Conservation (phyloP, 441 rosid genomes). For the Adansonia grandidieri region DNA sequence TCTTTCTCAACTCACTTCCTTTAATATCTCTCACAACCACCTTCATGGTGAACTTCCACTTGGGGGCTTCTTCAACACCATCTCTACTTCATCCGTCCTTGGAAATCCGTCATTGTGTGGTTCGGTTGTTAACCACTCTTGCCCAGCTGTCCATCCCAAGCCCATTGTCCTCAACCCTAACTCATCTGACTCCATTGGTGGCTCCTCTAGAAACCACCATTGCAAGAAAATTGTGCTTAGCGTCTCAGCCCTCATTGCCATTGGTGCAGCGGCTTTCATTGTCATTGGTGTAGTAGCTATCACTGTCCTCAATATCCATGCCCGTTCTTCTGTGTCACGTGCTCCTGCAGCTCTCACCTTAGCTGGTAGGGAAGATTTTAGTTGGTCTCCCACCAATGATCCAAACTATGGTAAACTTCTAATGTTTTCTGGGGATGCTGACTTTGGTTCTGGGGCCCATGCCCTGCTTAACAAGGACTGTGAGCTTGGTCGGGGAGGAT, state of each 20-base stretch:
- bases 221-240: conserved; percentile 77
- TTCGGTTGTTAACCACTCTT: conserved; percentile 75
- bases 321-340: conserved; percentile 58
- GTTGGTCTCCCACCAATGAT: conserved; percentile 78
- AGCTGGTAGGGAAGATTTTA: conserved; percentile 79
- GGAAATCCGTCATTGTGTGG: conserved; percentile 89
- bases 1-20: conserved; percentile 67
- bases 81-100: conserved; percentile 70
- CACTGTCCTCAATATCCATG: conserved; percentile 81
- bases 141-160: conserved; percentile 91
- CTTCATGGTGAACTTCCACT: conserved; percentile 85
- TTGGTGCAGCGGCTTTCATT: conserved; percentile 88
- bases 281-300: conserved; percentile 79
- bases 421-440: conserved; percentile 90
- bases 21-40: conserved; percentile 83
- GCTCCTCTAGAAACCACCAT: conserved; percentile 49
- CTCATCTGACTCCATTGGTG: conserved; percentile 61
- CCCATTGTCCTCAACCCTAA: conserved; percentile 98
- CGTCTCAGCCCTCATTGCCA: conserved; percentile 86
- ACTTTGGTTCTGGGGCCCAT: conserved; percentile 73
- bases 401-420: conserved; percentile 91
- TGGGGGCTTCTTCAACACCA: conserved; percentile 93
- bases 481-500: conserved; percentile 94
- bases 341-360: conserved; percentile 51
- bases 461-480: conserved; percentile 90